Evolutionary conservation across 441 rosid species (phyloP).

Genomic region (Adansonia gregorii): DNA sequence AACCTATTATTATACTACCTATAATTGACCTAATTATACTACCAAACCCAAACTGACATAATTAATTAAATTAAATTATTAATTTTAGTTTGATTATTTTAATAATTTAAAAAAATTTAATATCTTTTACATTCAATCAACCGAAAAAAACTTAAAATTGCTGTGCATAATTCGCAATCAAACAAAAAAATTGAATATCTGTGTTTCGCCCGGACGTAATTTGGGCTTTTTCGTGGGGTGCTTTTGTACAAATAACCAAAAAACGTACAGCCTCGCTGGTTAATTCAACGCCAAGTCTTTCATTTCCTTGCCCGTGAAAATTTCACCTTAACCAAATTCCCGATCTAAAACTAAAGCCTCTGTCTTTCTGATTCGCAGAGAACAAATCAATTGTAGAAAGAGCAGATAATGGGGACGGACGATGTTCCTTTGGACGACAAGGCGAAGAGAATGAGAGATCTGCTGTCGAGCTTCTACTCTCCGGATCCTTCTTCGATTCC

Average conservation of each 20-base stretch:
- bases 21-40: too few relatives aligned
- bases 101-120: too few relatives aligned
- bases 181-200: too few relatives aligned
- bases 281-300: background rate
- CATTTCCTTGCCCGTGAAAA: background rate
- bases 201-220: too few relatives aligned
- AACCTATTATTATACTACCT: too few relatives aligned
- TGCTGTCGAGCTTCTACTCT: slow-evolving; percentile 94
- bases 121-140: too few relatives aligned
- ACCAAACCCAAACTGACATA: too few relatives aligned
- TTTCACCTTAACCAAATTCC: background rate
- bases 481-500: slow-evolving; percentile 82
- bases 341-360: background rate
- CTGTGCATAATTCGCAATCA: too few relatives aligned
- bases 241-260: background rate
- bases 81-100: too few relatives aligned
- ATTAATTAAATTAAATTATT: too few relatives aligned
- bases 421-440: slow-evolving; percentile 86
- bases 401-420: slow-evolving; percentile 57
- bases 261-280: background rate
- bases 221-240: too few relatives aligned
- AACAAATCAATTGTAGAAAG: slow-evolving; percentile 32
- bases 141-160: too few relatives aligned
- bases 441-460: slow-evolving; percentile 99
- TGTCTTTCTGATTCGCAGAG: background rate